Evolutionary conservation across 176 grass and related monocot genomes (phyloP).

Genomic region (Oropetium thomaeum): DNA sequence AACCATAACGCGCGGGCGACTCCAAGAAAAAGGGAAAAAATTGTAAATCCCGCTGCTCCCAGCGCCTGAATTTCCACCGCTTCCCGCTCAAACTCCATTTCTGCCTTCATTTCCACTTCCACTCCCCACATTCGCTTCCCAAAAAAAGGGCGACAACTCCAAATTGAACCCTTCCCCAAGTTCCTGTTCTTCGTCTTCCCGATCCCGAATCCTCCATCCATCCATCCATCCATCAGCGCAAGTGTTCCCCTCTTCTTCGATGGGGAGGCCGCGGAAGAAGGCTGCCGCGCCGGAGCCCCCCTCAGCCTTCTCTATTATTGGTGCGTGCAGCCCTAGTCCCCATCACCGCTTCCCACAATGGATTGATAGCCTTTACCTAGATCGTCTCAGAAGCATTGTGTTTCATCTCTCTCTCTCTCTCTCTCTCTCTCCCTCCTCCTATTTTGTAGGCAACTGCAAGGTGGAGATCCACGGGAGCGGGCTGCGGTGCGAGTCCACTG

Average conservation of each 20-base stretch:
- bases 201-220: background rate
- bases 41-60: background rate
- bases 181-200: background rate
- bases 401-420: background rate
- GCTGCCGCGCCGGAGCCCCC: conserved; percentile 22
- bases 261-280: conserved; percentile 40
- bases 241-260: background rate
- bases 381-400: background rate
- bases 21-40: background rate
- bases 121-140: background rate
- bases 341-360: background rate
- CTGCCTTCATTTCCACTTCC: background rate
- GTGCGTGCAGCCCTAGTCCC: conserved; percentile 27
- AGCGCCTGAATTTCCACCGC: background rate
- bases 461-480: conserved; percentile 59
- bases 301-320: conserved; percentile 54
- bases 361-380: background rate
- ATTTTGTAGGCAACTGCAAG: conserved; percentile 62
- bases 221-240: background rate
- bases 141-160: background rate
- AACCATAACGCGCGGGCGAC: background rate
- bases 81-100: conserved; percentile 23
- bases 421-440: too few species aligned
- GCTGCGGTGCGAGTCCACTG: conserved; percentile 32
- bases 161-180: background rate